A percentile compares a stretch with the other conserved stretches of the same genome.
phyloP scores from a whole-genome alignment of 208 protist species.

The Crithidia fasciculata region DNA sequence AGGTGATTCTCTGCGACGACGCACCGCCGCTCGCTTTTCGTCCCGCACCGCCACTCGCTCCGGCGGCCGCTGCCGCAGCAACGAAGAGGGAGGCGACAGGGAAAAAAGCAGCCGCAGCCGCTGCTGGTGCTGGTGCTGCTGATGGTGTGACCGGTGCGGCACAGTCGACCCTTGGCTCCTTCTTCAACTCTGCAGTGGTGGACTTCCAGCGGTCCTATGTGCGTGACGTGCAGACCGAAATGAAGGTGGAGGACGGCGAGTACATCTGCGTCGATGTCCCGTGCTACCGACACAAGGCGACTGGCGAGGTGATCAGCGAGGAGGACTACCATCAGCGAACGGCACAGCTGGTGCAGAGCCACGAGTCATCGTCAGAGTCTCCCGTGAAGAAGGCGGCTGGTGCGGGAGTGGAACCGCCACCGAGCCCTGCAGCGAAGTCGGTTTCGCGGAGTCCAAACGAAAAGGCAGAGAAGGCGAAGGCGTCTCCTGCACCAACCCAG shows the following conservation, averaged over 20 bases:
- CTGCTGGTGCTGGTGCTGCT: not conserved
- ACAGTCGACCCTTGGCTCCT: constrained; percentile 52
- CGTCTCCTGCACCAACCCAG: constrained; percentile 9
- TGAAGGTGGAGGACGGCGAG: constrained; percentile 59
- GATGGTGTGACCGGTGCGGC: constrained; percentile 2
- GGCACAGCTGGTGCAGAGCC: constrained; percentile 31
- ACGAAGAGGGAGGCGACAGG: constrained; percentile 5
- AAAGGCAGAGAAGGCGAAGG: constrained; percentile 19
- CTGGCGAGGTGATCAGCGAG: constrained; percentile 63
- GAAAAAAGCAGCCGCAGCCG: not conserved
- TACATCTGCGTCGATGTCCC: constrained; percentile 72
- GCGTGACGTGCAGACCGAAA: constrained; percentile 67
- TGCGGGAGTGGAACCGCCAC: not conserved
- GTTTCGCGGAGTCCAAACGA: not conserved
- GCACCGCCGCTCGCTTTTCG: constrained; percentile 72
- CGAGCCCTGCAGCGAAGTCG: constrained; percentile 10
- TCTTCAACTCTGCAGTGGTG: constrained; percentile 72
- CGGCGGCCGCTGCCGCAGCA: not conserved
- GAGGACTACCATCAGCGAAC: constrained; percentile 62
- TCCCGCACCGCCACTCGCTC: constrained; percentile 12
- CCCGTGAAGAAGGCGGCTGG: not conserved
- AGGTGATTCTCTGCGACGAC: constrained; percentile 84
- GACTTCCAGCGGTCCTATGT: constrained; percentile 71
- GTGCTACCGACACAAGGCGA: constrained; percentile 48
- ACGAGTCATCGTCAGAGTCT: not conserved